Evolutionary conservation across 371 early-diverging fungal species (phyloP).

Genomic region (Nosema muscidifuracis): DNA sequence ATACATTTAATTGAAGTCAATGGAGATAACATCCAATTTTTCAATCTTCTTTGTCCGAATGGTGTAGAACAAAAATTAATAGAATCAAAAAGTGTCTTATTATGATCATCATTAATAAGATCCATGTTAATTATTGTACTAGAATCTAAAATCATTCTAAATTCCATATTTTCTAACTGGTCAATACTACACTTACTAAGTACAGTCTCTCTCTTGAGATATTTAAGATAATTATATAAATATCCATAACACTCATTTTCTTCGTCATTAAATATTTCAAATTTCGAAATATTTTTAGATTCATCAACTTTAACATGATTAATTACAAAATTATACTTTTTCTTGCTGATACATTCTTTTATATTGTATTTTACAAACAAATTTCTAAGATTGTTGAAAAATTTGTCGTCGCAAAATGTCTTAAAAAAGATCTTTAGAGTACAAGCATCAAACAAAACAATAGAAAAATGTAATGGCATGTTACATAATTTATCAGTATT

Average conservation of each 20-base stretch:
- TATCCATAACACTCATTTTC: slow-evolving; percentile 46
- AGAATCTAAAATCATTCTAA: slow-evolving; percentile 77
- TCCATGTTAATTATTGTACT: slow-evolving; percentile 83
- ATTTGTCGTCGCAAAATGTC: slow-evolving; percentile 73
- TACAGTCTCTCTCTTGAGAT: slow-evolving; percentile 34
- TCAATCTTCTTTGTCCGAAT: slow-evolving; percentile 54
- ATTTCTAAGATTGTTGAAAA: slow-evolving; percentile 77
- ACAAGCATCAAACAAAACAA: slow-evolving; percentile 84
- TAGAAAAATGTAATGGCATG: slow-evolving; percentile 65
- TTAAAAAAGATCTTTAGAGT: slow-evolving; percentile 77
- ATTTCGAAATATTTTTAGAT: neutral
- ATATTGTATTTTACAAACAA: slow-evolving; percentile 66
- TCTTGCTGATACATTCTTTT: slow-evolving; percentile 54
- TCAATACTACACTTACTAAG: slow-evolving; percentile 30
- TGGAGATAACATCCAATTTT: slow-evolving; percentile 55
- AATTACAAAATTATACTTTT: neutral
- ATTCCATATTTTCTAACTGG: slow-evolving; percentile 51
- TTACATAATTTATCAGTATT: slow-evolving; percentile 61
- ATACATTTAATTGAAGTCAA: slow-evolving; percentile 65
- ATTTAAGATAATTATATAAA: slow-evolving; percentile 51
- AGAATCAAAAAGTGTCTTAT: slow-evolving; percentile 76
- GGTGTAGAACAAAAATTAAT: slow-evolving; percentile 53
- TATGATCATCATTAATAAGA: slow-evolving; percentile 72
- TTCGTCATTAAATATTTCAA: slow-evolving; percentile 18
- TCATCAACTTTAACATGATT: slow-evolving; percentile 1